These are phyloP conservation scores for Aspergillus unguis DNA, from an alignment of 2,329 filamentous ascomycete species.

Conservation along the genomic window DNA sequence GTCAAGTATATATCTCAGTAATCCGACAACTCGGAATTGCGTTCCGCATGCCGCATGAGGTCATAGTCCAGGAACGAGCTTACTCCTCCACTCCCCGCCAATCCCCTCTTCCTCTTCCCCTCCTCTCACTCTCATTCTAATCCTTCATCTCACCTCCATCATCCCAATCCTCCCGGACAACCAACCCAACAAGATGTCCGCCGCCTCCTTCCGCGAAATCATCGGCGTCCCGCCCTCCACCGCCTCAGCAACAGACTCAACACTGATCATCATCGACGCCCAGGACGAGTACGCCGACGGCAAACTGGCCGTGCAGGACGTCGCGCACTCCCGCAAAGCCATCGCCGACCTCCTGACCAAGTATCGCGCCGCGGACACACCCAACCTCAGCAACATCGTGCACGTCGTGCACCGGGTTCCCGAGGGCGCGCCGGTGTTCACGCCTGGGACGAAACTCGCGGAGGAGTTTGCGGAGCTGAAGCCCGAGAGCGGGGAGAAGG, in stretches of 20 bases:
- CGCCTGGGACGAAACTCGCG: slow-evolving; percentile 57
- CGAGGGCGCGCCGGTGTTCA: slow-evolving; percentile 64
- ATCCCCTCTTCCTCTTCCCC: too few relatives aligned
- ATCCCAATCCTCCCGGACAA: background rate
- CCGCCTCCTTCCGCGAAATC: slow-evolving; percentile 48
- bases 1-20: too few relatives aligned
- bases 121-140: too few relatives aligned
- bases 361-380: slow-evolving; percentile 51
- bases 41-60: too few relatives aligned
- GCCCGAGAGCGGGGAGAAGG: slow-evolving; percentile 54
- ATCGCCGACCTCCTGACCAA: slow-evolving; percentile 57
- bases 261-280: slow-evolving; percentile 66
- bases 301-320: slow-evolving; percentile 54
- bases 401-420: slow-evolving; percentile 61
- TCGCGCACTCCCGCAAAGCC: slow-evolving; percentile 52
- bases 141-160: too few relatives aligned
- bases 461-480: slow-evolving; percentile 60
- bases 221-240: slow-evolving; percentile 55
- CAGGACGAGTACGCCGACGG: slow-evolving; percentile 64
- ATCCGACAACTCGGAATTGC: too few relatives aligned
- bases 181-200: background rate
- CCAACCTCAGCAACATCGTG: slow-evolving; percentile 49
- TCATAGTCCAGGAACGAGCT: too few relatives aligned
- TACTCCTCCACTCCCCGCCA: too few relatives aligned
- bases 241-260: slow-evolving; percentile 56